Evolutionary conservation across 352 stramenopile genomes (phyloP).

Genomic region (Phytophthora nicotianae): DNA sequence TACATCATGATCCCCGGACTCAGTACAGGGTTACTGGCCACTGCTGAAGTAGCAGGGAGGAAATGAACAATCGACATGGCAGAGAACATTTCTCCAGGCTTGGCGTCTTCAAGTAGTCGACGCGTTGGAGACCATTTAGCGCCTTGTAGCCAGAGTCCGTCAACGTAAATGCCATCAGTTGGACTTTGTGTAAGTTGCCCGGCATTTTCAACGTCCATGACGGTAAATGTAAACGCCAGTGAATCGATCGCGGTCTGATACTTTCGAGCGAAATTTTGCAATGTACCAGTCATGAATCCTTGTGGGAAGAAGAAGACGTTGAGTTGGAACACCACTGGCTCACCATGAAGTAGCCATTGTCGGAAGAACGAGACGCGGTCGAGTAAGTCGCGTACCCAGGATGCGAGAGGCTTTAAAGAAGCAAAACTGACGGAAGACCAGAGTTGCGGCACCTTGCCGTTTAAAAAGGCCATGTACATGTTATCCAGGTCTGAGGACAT

Average conservation of each 20-base stretch:
- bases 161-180: conserved; percentile 92
- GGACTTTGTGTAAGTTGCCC: conserved; percentile 67
- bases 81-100: conserved; percentile 92
- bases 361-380: conserved; percentile 93
- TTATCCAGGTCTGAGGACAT: conserved; percentile 96
- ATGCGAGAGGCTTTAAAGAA: conserved; percentile 92
- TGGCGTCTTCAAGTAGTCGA: conserved; percentile 80
- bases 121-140: conserved; percentile 86
- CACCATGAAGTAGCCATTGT: conserved; percentile 89
- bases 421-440: conserved; percentile 92
- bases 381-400: conserved; percentile 92
- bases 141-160: conserved; percentile 89
- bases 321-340: conserved; percentile 91
- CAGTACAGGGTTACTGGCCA: conserved; percentile 40
- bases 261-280: conserved; percentile 95
- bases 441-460: conserved; percentile 89
- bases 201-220: conserved; percentile 68
- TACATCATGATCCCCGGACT: conserved; percentile 60
- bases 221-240: conserved; percentile 91
- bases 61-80: conserved; percentile 92
- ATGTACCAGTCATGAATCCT: conserved; percentile 95
- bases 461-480: conserved; percentile 95
- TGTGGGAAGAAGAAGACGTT: conserved; percentile 97
- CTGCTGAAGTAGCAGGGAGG: conserved; percentile 62
- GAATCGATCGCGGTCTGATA: conserved; percentile 96